Conservation (phyloP, 805 yeast genomes). For the Metschnikowia arizonensis region DNA sequence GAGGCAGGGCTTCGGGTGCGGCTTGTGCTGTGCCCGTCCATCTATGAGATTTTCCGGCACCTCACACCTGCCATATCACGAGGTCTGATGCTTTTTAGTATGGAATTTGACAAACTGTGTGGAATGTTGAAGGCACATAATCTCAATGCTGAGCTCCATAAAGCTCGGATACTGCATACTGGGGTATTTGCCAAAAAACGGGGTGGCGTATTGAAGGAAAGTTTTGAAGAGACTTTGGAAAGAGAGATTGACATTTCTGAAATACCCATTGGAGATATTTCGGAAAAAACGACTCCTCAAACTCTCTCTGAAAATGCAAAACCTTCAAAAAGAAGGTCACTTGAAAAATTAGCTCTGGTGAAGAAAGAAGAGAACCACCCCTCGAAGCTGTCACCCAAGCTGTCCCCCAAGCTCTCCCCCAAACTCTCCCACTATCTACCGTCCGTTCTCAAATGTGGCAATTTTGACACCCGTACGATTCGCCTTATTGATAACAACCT, state of each 20-base stretch:
- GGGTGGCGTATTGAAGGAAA: too few species aligned
- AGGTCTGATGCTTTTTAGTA: conserved; percentile 12
- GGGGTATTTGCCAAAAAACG: too few species aligned
- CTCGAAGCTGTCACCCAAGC: too few species aligned
- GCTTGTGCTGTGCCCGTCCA: conserved; percentile 43
- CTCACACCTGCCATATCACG: conserved; percentile 34
- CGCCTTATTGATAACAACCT: conserved; percentile 38
- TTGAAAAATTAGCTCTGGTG: too few species aligned
- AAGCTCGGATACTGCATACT: background rate
- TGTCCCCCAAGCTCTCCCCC: too few species aligned
- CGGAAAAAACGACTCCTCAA: too few species aligned
- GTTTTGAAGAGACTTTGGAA: too few species aligned
- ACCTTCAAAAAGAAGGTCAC: too few species aligned
- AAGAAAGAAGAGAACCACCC: too few species aligned
- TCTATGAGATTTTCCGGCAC: conserved; percentile 42
- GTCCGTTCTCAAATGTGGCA: conserved; percentile 8
- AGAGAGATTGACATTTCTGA: too few species aligned
- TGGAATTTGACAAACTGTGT: conserved; percentile 3
- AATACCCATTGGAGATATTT: too few species aligned
- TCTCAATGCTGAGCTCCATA: background rate
- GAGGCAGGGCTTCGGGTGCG: conserved; percentile 51
- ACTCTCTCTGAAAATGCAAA: too few species aligned
- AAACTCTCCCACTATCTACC: background rate
- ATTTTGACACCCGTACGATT: conserved; percentile 24
- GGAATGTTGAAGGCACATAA: background rate